phyloP scores from a whole-genome alignment of 2,329 filamentous ascomycete species.

The Alternaria triticina region DNA sequence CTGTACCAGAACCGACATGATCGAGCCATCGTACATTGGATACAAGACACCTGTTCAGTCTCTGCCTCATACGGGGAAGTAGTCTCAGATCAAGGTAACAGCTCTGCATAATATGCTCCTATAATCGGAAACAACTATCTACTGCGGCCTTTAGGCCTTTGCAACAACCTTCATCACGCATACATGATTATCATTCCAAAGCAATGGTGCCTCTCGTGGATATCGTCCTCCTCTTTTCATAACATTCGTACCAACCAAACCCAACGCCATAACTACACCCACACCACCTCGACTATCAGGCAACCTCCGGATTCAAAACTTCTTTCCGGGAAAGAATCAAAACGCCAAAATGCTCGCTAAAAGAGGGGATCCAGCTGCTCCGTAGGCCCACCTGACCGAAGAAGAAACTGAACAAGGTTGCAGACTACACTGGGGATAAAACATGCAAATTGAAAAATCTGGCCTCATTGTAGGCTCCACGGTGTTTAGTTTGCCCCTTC shows the following conservation, averaged over 20 bases:
- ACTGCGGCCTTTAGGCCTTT: slow-evolving; percentile 8
- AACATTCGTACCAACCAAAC: slow-evolving; percentile 15
- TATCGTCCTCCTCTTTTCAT: slow-evolving; percentile 24
- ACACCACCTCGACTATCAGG: background rate
- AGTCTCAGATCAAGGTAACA: background rate
- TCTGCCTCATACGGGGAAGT: no score
- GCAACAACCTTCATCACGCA: slow-evolving; percentile 5
- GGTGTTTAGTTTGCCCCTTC: background rate
- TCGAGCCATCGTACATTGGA: no score
- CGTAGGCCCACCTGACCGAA: background rate
- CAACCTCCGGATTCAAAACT: slow-evolving; percentile 19
- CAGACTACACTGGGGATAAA: background rate
- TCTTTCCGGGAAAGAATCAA: slow-evolving; percentile 23
- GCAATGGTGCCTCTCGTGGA: slow-evolving; percentile 21
- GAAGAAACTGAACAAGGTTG: background rate
- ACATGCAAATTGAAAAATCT: background rate
- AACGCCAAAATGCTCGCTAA: slow-evolving; percentile 46
- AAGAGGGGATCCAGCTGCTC: slow-evolving; percentile 30
- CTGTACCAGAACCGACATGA: no score
- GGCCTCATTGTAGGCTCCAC: background rate
- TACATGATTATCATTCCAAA: slow-evolving; percentile 19
- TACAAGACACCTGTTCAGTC: no score
- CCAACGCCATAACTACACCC: slow-evolving; percentile 21
- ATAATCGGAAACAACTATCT: slow-evolving; percentile 27
- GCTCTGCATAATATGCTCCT: slow-evolving; percentile 7